Evolutionary conservation across 2,329 filamentous ascomycete genomes (phyloP), one percentile per base, ranked within the genome.

Genomic region (Nothophoma quercina): DNA sequence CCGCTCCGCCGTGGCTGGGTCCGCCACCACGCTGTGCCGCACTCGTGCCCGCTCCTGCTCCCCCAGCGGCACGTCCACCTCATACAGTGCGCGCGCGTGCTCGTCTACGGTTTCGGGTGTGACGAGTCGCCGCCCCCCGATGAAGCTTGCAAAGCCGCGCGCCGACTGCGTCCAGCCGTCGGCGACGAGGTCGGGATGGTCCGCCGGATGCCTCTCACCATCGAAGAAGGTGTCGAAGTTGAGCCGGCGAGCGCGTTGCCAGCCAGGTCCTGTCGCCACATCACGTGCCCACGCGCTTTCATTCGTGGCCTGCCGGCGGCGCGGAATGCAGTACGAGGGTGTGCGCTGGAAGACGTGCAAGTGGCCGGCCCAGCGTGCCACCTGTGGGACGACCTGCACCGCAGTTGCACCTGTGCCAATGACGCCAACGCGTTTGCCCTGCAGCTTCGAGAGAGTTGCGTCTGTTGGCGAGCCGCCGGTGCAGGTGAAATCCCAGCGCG

Each of bases 1-100:
- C 8, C 71, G 76, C 34, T 76, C 76, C 0, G 84, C 84, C 0
- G 79, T 81, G 2, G 62, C 65, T 8, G 65, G 65, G 57, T 87
- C 78, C 33, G 78, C 68, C 18, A 87, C 83, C 19, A 79, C n/a
- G n/a, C n/a, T n/a, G n/a, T n/a, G n/a, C n/a, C n/a, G n/a, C n/a
- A n/a, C n/a, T n/a, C n/a, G n/a, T n/a, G n/a, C n/a, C n/a, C n/a
- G n/a, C n/a, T n/a, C n/a, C n/a, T n/a, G n/a, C n/a, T n/a, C n/a
- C n/a, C n/a, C n/a, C n/a, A n/a, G n/a, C n/a, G n/a, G n/a, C n/a
- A n/a, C n/a, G n/a, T n/a, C n/a, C n/a, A n/a, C n/a, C n/a, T n/a
- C n/a, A n/a, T 68, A 0, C 62, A 55, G 4, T 56, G 19, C 19
- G 19, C 43, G 21, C 16, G 28, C 33, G 2, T 52, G 28, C 13